Percentiles rank a stretch among this genome's conserved stretches.
Evolutionary conservation across 2,329 filamentous ascomycete genomes (phyloP).

Genomic region (Elsinoe perseae): DNA sequence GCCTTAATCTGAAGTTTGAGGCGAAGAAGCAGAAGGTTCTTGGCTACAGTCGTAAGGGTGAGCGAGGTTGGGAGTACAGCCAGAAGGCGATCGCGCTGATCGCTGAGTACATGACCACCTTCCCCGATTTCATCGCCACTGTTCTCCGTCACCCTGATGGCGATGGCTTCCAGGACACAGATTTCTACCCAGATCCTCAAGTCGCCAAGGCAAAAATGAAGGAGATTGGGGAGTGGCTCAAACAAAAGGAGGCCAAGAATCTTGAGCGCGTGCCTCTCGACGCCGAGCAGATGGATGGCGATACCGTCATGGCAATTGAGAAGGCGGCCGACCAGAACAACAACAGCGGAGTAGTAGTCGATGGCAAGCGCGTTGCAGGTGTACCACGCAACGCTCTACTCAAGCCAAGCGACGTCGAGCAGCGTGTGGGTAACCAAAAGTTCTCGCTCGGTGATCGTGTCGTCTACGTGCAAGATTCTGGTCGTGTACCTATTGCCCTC

Average conservation of each 20-base stretch:
- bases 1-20: slow-evolving; percentile 95
- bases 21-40: slow-evolving; percentile 91
- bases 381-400: slow-evolving; percentile 82
- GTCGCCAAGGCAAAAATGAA: slow-evolving; percentile 74
- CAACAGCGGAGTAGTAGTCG: slow-evolving; percentile 42
- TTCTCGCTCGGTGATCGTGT: slow-evolving; percentile 85
- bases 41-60: slow-evolving; percentile 82
- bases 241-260: slow-evolving; percentile 79
- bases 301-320: slow-evolving; percentile 75
- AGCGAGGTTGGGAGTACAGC: slow-evolving; percentile 93
- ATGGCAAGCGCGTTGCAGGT: slow-evolving; percentile 63
- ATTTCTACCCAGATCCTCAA: slow-evolving; percentile 70
- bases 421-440: slow-evolving; percentile 74
- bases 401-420: slow-evolving; percentile 92
- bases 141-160: slow-evolving; percentile 79
- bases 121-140: slow-evolving; percentile 89
- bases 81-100: slow-evolving; percentile 72
- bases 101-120: slow-evolving; percentile 81
- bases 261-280: slow-evolving; percentile 96
- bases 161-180: slow-evolving; percentile 73
- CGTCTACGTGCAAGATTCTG: slow-evolving; percentile 85
- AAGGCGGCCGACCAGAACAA: slow-evolving; percentile 59
- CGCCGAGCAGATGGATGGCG: slow-evolving; percentile 90
- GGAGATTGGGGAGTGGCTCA: slow-evolving; percentile 90
- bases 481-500: slow-evolving; percentile 87